These are phyloP conservation scores for Parafenestella ontariensis DNA, from an alignment of 2,329 filamentous ascomycete genomes.

Conservation along the genomic window DNA sequence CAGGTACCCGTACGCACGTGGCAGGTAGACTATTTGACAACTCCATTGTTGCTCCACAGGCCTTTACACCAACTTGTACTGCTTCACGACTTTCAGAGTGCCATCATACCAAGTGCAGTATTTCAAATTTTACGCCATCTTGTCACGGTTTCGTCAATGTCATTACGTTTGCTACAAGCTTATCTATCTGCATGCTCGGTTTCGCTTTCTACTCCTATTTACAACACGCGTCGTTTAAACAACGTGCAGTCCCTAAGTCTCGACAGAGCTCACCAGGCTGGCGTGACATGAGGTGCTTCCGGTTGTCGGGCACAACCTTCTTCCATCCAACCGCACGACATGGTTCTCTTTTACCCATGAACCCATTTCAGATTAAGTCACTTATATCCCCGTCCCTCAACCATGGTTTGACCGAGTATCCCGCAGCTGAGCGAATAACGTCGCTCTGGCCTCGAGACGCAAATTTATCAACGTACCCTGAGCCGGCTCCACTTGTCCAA, in stretches of 20 bases:
- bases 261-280: background rate
- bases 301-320: background rate
- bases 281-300: constrained; percentile 9
- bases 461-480: background rate
- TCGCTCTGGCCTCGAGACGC: background rate
- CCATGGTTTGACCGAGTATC: background rate
- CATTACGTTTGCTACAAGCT: background rate
- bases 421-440: background rate
- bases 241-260: background rate
- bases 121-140: background rate
- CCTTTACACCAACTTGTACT: background rate
- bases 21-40: background rate
- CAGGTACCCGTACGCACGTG: background rate
- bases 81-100: background rate
- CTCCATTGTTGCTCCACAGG: background rate
- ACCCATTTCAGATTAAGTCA: constrained; percentile 1
- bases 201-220: background rate
- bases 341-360: constrained; percentile 1
- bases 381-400: background rate
- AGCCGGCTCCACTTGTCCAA: constrained; percentile 5
- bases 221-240: background rate
- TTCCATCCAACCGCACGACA: constrained; percentile 2
- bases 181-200: background rate
- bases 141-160: background rate
- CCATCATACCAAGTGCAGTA: background rate